Evolutionary conservation across 2,329 filamentous ascomycete species (phyloP), one percentile per base, ranked within the genome.

Genomic region (Aspergillus fumigatiaffinis): DNA sequence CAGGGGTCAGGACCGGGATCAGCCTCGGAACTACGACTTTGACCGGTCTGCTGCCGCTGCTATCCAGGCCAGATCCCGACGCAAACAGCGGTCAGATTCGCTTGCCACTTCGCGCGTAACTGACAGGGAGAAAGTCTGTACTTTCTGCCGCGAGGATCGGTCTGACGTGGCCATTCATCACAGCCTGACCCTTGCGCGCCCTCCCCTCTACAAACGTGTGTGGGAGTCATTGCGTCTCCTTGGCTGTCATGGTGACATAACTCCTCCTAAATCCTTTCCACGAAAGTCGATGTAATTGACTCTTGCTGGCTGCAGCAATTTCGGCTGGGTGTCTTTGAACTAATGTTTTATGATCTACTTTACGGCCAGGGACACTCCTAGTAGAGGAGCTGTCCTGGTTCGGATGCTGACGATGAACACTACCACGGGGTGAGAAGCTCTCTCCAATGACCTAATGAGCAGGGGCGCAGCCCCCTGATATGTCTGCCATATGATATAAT

Each of bases 31-130:
- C 25, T 65, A 66, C 1, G 71, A 73, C 44, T 66, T 74, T 17
- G 71, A 74, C 47, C 65, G 67, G n/a, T 65, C 71, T 2, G 67
- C 72, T 1, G 73, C 72, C 1, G 73, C 73, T 0, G 72, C 72
- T 1, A 66, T 72, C 25, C 72, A 75, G 46, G 72, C 73, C 3
- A 68, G 71, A 46, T 69, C 66, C 14, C 63, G 72, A 1, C 71
- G 72, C 14, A 68, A 66, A 17, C 70, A 73, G 52, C 63, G 63
- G 10, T 70, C 69, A 0, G 65, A 69, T 10, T 66, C 68, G 0
- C 63, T 69, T 0, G 68, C 68, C n/a, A 61, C 49, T 51, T 61
- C 38, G 7, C 51, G 55, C n/a, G 58, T 58, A 9, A 53, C 59
- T 3, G 68, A 72, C 7, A 61, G 64, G 1, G 71, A 73, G 46